Conservation (phyloP, 129 eudicot genomes). For the Artemisia tridentata region DNA sequence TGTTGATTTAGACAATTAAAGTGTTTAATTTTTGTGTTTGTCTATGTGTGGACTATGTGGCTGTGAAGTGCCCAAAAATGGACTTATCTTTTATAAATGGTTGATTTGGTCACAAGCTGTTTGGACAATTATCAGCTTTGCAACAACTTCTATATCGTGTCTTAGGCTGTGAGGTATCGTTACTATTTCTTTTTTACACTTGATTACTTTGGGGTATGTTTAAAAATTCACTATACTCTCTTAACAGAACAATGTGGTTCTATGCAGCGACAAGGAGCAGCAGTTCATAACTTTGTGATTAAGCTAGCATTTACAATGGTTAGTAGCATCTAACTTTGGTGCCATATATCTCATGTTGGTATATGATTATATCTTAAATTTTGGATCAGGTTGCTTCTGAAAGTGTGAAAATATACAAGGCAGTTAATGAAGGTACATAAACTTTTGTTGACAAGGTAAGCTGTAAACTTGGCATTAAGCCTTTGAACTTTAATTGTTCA, state of each 20-base stretch:
- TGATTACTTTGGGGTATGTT: not conserved
- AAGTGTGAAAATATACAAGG: constrained; percentile 74
- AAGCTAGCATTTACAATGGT: constrained; percentile 84
- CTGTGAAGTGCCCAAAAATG: too few species aligned
- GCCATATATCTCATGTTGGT: not conserved
- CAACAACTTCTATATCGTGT: constrained; percentile 71
- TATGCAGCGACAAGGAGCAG: too few species aligned
- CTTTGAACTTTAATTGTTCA: too few species aligned
- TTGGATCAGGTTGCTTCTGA: constrained; percentile 68
- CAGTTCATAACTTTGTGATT: constrained; percentile 67
- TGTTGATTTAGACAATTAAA: too few species aligned
- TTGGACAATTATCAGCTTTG: constrained; percentile 71
- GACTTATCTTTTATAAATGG: too few species aligned
- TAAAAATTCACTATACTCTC: not conserved
- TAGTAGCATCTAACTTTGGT: constrained; percentile 18
- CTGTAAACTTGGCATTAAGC: too few species aligned
- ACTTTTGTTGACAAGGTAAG: too few species aligned
- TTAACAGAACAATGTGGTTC: not conserved
- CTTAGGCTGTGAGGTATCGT: constrained; percentile 76
- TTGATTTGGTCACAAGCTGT: constrained; percentile 21
- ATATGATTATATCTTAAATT: not conserved
- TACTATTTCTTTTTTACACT: not conserved
- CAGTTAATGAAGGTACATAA: constrained; percentile 72
- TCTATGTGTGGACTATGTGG: too few species aligned
- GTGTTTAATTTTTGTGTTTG: too few species aligned